phyloP scores from a whole-genome alignment of 2,329 filamentous ascomycete species.

The Cordyceps militaris region DNA sequence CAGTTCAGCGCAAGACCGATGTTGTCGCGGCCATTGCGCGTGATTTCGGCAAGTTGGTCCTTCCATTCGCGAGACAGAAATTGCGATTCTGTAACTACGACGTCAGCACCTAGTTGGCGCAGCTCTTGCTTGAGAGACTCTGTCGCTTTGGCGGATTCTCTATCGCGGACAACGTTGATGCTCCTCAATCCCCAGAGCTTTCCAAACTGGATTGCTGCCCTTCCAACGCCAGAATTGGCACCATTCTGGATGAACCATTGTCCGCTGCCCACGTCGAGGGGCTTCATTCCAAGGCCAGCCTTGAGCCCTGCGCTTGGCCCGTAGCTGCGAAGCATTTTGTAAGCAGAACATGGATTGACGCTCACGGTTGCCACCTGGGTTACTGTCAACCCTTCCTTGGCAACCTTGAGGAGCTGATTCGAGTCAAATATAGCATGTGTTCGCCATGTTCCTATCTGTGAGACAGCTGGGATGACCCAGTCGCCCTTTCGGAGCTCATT shows the following conservation, averaged over 20 bases:
- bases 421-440: conserved; percentile 71
- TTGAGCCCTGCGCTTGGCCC: conserved; percentile 40
- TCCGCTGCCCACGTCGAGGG: conserved; percentile 43
- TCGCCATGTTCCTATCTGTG: conserved; percentile 87
- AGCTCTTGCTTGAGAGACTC: conserved; percentile 50
- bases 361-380: conserved; percentile 80
- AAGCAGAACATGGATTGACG: conserved; percentile 92
- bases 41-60: conserved; percentile 55
- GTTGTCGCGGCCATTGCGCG: conserved; percentile 61
- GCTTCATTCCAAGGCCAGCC: conserved; percentile 37
- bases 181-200: conserved; percentile 81
- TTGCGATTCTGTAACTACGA: conserved; percentile 50
- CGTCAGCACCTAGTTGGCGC: conserved; percentile 45
- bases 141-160: conserved; percentile 58
- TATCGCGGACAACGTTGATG: conserved; percentile 79
- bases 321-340: conserved; percentile 85
- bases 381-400: conserved; percentile 62
- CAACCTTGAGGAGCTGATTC: conserved; percentile 57
- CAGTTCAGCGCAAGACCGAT: conserved; percentile 83
- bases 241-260: conserved; percentile 98
- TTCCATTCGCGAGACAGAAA: conserved; percentile 53
- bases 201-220: conserved; percentile 84
- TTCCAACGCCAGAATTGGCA: conserved; percentile 86
- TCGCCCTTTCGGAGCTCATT: conserved; percentile 62
- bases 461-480: conserved; percentile 84